phyloP scores from a whole-genome alignment of 2,329 filamentous ascomycete genomes.

The Aspergillus melleus region DNA sequence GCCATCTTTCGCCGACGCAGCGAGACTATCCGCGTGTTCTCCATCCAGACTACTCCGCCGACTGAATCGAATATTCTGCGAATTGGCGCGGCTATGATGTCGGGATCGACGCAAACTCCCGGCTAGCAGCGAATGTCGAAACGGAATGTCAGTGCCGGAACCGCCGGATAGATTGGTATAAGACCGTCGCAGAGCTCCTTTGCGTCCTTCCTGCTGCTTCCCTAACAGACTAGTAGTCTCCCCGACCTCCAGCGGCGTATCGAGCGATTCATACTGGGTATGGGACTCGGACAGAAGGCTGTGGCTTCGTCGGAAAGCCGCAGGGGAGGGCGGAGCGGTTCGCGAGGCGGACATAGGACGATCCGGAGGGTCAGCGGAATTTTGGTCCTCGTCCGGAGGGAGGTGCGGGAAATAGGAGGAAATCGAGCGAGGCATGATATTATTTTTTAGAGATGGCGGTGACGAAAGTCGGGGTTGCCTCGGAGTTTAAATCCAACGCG shows the following conservation, averaged over 20 bases:
- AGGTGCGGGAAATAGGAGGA: constrained; percentile 23
- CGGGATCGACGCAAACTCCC: constrained; percentile 41
- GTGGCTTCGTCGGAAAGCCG: constrained; percentile 30
- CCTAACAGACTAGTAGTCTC: constrained; percentile 40
- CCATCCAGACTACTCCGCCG: constrained; percentile 59
- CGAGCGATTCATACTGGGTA: constrained; percentile 33
- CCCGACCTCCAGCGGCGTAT: constrained; percentile 28
- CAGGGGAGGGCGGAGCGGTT: constrained; percentile 40
- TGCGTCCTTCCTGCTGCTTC: constrained; percentile 14
- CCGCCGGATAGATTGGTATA: constrained; percentile 38
- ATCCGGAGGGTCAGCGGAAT: constrained; percentile 4
- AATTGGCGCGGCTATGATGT: constrained; percentile 52
- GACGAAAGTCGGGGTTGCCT: constrained; percentile 6
- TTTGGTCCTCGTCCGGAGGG: constrained; percentile 17
- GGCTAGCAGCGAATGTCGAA: constrained; percentile 35
- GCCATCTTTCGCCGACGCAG: constrained; percentile 49
- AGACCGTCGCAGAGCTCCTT: constrained; percentile 31
- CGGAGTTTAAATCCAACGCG: neutral
- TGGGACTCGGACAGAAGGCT: constrained; percentile 33
- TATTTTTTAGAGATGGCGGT: neutral
- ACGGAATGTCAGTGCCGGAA: constrained; percentile 32
- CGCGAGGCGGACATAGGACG: constrained; percentile 16
- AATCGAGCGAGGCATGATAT: constrained; percentile 33
- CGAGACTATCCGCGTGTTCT: constrained; percentile 29
- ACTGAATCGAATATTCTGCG: constrained; percentile 50